A percentile compares a stretch with the other conserved stretches of the same genome.
Conservation (phyloP, 805 yeast genomes). For the Teunomyces pallodes region DNA sequence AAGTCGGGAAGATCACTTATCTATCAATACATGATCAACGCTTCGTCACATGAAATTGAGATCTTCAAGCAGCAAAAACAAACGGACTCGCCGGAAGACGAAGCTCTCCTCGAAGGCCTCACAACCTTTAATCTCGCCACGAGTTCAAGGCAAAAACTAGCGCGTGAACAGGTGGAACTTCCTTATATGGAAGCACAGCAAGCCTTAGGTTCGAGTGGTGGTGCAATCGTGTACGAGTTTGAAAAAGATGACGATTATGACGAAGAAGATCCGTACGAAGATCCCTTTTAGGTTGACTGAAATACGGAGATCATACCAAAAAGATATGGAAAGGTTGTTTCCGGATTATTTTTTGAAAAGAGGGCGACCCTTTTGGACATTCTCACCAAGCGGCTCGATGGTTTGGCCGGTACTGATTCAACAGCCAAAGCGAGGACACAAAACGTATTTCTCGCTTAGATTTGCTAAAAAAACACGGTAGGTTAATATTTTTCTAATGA, state of each 20-base stretch:
- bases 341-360: too few relatives aligned
- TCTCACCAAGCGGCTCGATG: too few relatives aligned
- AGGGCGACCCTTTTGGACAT: too few relatives aligned
- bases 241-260: conserved; percentile 98
- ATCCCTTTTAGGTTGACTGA: conserved; percentile 62
- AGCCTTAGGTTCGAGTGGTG: conserved; percentile 59
- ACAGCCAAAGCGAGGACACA: too few relatives aligned
- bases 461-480: too few relatives aligned
- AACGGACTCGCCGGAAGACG: conserved; percentile 32
- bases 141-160: conserved; percentile 68
- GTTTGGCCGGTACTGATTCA: too few relatives aligned
- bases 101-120: conserved; percentile 59
- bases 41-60: conserved; percentile 42
- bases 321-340: too few relatives aligned
- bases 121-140: conserved; percentile 88
- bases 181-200: conserved; percentile 92
- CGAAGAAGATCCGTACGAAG: conserved; percentile 97
- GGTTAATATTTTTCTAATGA: too few relatives aligned
- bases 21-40: conserved; percentile 54
- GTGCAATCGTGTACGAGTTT: conserved; percentile 93
- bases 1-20: conserved; percentile 78
- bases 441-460: too few relatives aligned
- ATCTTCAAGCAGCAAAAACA: conserved; percentile 15
- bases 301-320: too few relatives aligned
- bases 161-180: conserved; percentile 80